Evolutionary conservation across 2,329 filamentous ascomycete species (phyloP).

Genomic region (Daldinia eschscholtzii): DNA sequence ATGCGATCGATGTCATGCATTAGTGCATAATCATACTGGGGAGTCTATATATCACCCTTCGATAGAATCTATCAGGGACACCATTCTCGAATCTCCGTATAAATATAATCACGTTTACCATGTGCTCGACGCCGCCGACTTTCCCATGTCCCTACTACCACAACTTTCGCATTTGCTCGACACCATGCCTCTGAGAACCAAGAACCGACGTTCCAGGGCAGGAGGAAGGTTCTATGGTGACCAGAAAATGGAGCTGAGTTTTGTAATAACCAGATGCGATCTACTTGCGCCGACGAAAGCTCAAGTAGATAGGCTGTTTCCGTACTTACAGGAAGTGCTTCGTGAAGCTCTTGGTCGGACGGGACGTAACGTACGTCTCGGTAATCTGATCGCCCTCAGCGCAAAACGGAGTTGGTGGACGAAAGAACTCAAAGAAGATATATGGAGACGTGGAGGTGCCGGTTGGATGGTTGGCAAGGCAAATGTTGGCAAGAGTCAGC

Average conservation of each 20-base stretch:
- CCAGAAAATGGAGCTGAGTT: constrained; percentile 82
- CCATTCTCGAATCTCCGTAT: constrained; percentile 88
- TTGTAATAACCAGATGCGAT: constrained; percentile 91
- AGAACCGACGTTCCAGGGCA: constrained; percentile 80
- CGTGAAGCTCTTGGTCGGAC: constrained; percentile 78
- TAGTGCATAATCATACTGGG: constrained; percentile 81
- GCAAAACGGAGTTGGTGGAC: constrained; percentile 93
- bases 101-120: constrained; percentile 96
- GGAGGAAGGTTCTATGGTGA: constrained; percentile 74
- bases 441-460: constrained; percentile 85
- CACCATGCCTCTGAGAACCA: constrained; percentile 79
- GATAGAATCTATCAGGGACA: constrained; percentile 83
- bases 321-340: constrained; percentile 82
- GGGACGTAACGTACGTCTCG: constrained; percentile 80
- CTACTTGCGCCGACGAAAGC: constrained; percentile 85
- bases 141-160: constrained; percentile 91
- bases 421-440: constrained; percentile 83
- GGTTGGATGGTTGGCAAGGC: constrained; percentile 98
- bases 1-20: constrained; percentile 88
- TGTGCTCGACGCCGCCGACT: constrained; percentile 93
- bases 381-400: constrained; percentile 89
- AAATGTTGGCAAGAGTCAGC: constrained; percentile 95
- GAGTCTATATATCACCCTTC: constrained; percentile 83
- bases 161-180: constrained; percentile 78
- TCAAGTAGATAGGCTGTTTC: constrained; percentile 88